These are phyloP conservation scores for Solanum etuberosum DNA, from an alignment of 257 asterid genomes.

Conservation along the genomic window DNA sequence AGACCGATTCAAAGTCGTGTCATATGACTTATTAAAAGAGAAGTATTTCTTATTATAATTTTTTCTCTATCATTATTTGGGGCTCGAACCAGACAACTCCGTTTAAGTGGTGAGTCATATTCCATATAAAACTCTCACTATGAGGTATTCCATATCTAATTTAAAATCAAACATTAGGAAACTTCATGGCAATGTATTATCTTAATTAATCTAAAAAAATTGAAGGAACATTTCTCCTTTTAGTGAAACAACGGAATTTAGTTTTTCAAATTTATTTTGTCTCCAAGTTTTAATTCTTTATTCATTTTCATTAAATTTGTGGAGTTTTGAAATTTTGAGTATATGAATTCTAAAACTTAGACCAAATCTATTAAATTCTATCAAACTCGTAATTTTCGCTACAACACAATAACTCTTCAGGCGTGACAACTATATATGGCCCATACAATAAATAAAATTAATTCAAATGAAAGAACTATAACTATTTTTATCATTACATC, in stretches of 20 bases:
- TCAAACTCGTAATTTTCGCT: no score
- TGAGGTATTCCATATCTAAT: background rate
- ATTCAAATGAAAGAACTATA: background rate
- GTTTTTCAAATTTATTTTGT: background rate
- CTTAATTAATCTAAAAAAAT: background rate
- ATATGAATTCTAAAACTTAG: background rate
- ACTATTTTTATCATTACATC: background rate
- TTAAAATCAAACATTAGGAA: background rate
- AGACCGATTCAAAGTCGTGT: background rate
- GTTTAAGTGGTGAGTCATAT: background rate
- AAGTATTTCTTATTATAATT: background rate
- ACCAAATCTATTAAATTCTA: no score
- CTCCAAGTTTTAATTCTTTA: background rate
- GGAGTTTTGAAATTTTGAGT: background rate
- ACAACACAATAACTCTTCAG: background rate
- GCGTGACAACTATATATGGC: background rate
- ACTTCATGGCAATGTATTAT: background rate
- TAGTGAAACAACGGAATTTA: background rate
- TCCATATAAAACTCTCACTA: background rate
- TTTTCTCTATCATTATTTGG: background rate
- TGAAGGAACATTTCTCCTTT: background rate
- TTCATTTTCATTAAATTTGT: background rate
- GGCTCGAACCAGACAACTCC: background rate
- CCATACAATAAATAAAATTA: background rate
- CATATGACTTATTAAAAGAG: background rate